phyloP scores from a whole-genome alignment of 306 rosid species.

The Fagus sylvatica region DNA sequence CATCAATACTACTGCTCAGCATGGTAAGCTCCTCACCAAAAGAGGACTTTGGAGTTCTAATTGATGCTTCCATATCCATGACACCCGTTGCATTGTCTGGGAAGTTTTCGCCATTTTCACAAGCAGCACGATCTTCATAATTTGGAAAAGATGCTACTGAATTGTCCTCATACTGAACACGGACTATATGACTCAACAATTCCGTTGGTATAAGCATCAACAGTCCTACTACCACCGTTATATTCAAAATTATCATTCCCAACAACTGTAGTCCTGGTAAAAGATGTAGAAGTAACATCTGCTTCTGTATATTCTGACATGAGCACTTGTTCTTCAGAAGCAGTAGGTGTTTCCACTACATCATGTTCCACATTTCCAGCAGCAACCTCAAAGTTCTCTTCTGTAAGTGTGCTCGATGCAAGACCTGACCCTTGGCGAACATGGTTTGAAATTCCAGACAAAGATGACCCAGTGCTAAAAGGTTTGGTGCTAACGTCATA shows the following conservation, averaged over 20 bases:
- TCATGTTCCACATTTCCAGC: constrained; percentile 34
- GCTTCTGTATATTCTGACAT: constrained; percentile 39
- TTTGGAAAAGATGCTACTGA: constrained; percentile 31
- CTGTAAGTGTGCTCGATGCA: constrained; percentile 33
- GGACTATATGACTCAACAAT: constrained; percentile 23
- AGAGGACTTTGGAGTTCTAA: constrained; percentile 39
- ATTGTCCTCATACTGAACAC: constrained; percentile 36
- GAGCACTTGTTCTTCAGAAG: constrained; percentile 34
- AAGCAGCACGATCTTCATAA: constrained; percentile 29
- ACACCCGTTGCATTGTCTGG: constrained; percentile 29
- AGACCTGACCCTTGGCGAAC: constrained; percentile 38
- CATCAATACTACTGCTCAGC: constrained; percentile 27
- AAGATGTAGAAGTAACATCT: constrained; percentile 37
- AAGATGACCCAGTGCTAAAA: constrained; percentile 44
- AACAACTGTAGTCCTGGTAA: constrained; percentile 28
- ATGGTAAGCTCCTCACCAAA: constrained; percentile 40
- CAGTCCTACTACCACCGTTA: constrained; percentile 27
- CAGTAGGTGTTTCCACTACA: constrained; percentile 31
- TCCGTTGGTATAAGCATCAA: constrained; percentile 48
- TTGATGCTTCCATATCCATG: constrained; percentile 42
- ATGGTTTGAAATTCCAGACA: constrained; percentile 39
- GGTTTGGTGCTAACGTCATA: constrained; percentile 46
- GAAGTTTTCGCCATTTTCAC: constrained; percentile 40
- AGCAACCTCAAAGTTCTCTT: constrained; percentile 37
- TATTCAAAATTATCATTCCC: constrained; percentile 47